phyloP scores from a whole-genome alignment of 2,329 filamentous ascomycete genomes.

The Diaporthe helianthi region DNA sequence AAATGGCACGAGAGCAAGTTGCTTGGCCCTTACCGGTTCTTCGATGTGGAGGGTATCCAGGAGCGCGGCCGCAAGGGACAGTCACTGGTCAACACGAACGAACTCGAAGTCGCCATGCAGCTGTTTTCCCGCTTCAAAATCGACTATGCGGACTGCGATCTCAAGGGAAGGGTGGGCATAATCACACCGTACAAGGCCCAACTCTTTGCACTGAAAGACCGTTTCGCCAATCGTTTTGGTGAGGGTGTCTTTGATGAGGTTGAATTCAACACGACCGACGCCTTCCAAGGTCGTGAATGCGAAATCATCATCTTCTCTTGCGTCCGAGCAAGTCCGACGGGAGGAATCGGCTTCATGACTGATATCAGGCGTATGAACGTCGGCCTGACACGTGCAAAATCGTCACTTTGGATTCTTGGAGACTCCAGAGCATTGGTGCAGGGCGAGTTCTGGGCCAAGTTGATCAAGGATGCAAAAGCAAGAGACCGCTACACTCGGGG shows the following conservation, averaged over 20 bases:
- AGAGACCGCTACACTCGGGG: constrained; percentile 80
- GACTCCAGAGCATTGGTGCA: constrained; percentile 86
- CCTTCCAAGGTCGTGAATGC: constrained; percentile 95
- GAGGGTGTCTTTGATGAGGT: constrained; percentile 77
- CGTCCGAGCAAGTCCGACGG: constrained; percentile 87
- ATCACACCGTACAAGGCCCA: constrained; percentile 99
- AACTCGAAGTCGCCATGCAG: constrained; percentile 84
- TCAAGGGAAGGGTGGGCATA: constrained; percentile 87
- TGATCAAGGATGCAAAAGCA: constrained; percentile 81
- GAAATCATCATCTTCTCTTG: constrained; percentile 99
- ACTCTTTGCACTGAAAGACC: constrained; percentile 76
- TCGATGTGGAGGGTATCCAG: constrained; percentile 91
- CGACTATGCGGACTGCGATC: constrained; percentile 74
- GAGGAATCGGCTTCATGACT: constrained; percentile 97
- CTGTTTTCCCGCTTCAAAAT: constrained; percentile 80
- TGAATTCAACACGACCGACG: constrained; percentile 99
- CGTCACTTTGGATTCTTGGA: constrained; percentile 93
- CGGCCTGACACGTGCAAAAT: constrained; percentile 94
- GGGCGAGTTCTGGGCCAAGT: constrained; percentile 87
- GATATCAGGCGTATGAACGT: constrained; percentile 99
- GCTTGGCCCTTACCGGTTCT: constrained; percentile 94
- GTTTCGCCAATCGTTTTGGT: constrained; percentile 77
- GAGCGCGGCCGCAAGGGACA: constrained; percentile 81
- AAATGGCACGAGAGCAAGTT: constrained; percentile 86
- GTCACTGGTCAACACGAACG: constrained; percentile 87